Evolutionary conservation across 169 alveolate species (phyloP).

Genomic region (Theileria equi): DNA sequence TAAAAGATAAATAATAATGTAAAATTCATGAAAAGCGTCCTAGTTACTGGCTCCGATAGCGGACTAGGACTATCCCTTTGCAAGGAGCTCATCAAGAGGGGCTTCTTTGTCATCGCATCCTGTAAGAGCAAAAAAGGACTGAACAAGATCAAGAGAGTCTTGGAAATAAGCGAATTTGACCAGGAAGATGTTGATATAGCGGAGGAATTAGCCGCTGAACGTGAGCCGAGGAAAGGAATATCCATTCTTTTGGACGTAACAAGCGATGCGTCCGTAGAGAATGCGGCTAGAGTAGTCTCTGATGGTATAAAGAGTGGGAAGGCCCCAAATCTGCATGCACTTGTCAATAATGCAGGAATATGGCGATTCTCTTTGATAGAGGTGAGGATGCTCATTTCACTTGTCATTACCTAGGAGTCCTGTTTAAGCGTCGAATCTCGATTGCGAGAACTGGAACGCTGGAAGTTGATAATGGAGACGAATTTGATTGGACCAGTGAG

Average conservation of each 20-base stretch:
- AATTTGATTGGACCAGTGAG: conserved; percentile 42
- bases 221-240: not conserved
- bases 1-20: too few species aligned
- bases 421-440: not conserved
- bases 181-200: not conserved
- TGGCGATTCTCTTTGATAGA: conserved; percentile 45
- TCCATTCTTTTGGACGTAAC: conserved; percentile 41
- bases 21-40: conserved; percentile 12
- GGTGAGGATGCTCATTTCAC: conserved; percentile 6
- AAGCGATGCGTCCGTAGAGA: conserved; percentile 3
- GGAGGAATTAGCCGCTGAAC: not conserved
- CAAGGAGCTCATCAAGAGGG: conserved; percentile 13
- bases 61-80: conserved; percentile 55
- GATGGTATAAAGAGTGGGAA: not conserved
- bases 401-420: conserved; percentile 31
- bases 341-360: conserved; percentile 57
- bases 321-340: conserved; percentile 28
- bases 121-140: conserved; percentile 26
- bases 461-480: conserved; percentile 43
- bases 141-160: not conserved
- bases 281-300: not conserved
- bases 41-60: conserved; percentile 61
- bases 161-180: not conserved
- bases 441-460: conserved; percentile 10
- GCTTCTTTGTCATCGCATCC: conserved; percentile 35